Base-by-base conservation (phyloP, 2,329 filamentous ascomycete genomes). In the Thielaviopsis euricoi region DNA sequence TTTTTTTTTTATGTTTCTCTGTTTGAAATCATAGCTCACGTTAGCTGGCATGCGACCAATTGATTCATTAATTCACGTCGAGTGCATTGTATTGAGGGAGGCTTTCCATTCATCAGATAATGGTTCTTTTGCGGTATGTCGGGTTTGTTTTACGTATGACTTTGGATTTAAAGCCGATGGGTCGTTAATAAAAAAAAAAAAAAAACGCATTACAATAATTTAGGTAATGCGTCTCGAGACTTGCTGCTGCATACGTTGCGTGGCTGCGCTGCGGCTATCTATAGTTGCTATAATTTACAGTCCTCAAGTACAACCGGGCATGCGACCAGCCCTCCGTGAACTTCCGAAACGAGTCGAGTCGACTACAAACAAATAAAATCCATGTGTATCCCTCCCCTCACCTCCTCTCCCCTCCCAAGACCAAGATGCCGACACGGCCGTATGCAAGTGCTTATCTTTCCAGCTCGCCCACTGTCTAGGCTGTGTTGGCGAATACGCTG, bases 371-470 rank as follows among this genome's bases (percentile, higher is more conserved):
- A n/a, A n/a, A n/a, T n/a, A n/a, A n/a, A n/a, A n/a, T n/a, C n/a
- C n/a, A n/a, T n/a, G n/a, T n/a, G n/a, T n/a, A n/a, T n/a, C n/a
- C n/a, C n/a, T n/a, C n/a, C n/a, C n/a, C n/a, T n/a, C n/a, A n/a
- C n/a, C n/a, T n/a, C n/a, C n/a, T n/a, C 25, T 21, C 12, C n/a
- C 52, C 19, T 9, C 6, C 33, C 25, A 52, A 15, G 50, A 21
- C 21, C 22, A 52, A 50, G 26, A 17, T 52, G 19, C 25, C 40
- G 40, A 37, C 23, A 29, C 43, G 12, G 19, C 52, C 29, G 15
- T 55, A 49, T 22, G 21, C 43, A 58, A 21, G 43, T 53, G 50
- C 58, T 60, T 60, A 60, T 60, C 58, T 46, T 46, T 46, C 15
- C 40, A 46, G 40, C 40, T 46, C 12, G n/a, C 40, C n/a, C 2